Evolutionary conservation across 2,329 filamentous ascomycete species (phyloP), one percentile per base, ranked within the genome.

Genomic region (Fusarium torreyae): DNA sequence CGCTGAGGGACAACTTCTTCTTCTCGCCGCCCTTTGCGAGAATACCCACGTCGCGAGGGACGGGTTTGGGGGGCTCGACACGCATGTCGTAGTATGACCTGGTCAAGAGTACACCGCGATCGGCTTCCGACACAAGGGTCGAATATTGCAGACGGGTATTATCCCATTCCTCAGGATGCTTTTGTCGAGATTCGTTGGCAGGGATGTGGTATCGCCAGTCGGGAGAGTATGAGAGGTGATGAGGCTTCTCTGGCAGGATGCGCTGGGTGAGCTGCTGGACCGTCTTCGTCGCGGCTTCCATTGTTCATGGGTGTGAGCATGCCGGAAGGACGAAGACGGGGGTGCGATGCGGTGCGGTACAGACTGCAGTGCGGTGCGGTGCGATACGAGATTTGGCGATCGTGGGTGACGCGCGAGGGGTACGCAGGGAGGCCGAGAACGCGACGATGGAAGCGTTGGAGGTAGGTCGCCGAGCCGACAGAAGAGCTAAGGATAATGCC

Each of bases 211-310:
- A 88, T 73, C 81, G 85, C 76, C 80, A 80, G 69, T 84, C 82
- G 50, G 83, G 75, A 36, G 81, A 82, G 66, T 84, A 78, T 38
- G 86, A 84, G 36, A 89, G 81, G 68, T 86, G 84, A 75, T 88
- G 84, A 66, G 86, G 83, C 74, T 81, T 81, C 61, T 82, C 79
- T 67, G 86, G 86, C 67, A 88, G 78, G 68, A 85, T 81, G 75
- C 80, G 80, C 80, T 86, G 81, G 74, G 83, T 82, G 77, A 87
- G 80, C 77, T 79, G 81, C 78, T 86, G 79, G 79, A 87, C 83
- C 80, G 81, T 84, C 81, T 87, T 86, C 77, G 83, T 84, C 82
- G 85, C 85, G 82, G 82, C 85, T 83, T 88, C 86, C 86, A 88
- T 88, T 79, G 80, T 85, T 81, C 77, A 74, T 74, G 74, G 77